Evolutionary conservation across 108 stramenopile species (phyloP), one percentile per base, ranked within the genome.

Genomic region (Nannochloropsis oceanica): DNA sequence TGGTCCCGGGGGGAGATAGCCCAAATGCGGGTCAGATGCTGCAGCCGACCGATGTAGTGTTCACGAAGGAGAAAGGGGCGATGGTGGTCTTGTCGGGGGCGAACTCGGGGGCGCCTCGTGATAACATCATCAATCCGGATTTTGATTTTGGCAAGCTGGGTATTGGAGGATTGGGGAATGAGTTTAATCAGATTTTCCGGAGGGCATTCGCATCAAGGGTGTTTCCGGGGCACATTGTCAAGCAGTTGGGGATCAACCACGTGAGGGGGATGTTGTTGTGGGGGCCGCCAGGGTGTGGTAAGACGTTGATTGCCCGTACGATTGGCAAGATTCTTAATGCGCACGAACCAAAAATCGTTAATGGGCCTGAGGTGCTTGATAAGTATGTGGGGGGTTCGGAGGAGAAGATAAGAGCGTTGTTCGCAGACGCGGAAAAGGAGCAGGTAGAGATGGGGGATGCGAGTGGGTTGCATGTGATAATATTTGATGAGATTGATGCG

Each of bases 401-500:
- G 91, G 96, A 98, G 89, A 97, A 96, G 90, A 97, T 99, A 83
- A 92, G 99, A 18, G 96, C 96, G 82, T 90, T 98, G 2, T 99
- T 99, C 89, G 94, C 93, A 11, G 97, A 96, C 80, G 91, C 89
- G 5, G 90, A 90, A 73, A 44, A 87, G 80, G 90, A 90, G 86
- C 90, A 90, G 88, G 84, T 81, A 22, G 95, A 95, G 87, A 91
- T 90, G 86, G 99, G 97, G 13, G 97, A 99, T 84, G 95, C 93
- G 26, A 93, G 92, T 86, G 95, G 95, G 94, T 92, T 99, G 46
- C 99, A 99, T 85, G 97, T 98, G 91, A 93, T 99, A 84, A 99
- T 99, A 86, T 94, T 99, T 88, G 99, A 99, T 86, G 99, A 99
- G 89, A 97, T 99, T 93, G 99, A 99, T 91, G 97, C 99, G 81